These are phyloP conservation scores for Spizellomyces punctatus DNA, from an alignment of 192 early-diverging fungal species.

Conservation along the genomic window DNA sequence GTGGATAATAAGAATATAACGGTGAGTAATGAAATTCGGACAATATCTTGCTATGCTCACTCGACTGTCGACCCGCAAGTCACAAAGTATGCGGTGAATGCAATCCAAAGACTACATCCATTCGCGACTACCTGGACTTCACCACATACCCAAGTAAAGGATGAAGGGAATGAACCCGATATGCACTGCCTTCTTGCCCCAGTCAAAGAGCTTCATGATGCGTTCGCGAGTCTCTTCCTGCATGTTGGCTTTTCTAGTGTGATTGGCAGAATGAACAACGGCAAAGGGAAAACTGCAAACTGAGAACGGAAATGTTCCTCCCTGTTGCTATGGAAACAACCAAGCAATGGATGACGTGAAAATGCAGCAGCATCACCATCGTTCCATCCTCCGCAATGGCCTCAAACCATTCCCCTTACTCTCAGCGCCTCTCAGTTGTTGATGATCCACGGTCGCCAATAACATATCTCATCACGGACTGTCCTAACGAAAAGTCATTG, in stretches of 20 bases:
- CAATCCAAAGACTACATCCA: too few relatives aligned
- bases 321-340: not conserved
- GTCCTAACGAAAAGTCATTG: conserved; percentile 7
- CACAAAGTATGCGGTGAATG: too few relatives aligned
- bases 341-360: not conserved
- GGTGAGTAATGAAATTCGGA: not conserved
- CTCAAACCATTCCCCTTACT: conserved; percentile 9
- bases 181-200: conserved; percentile 40
- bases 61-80: too few relatives aligned
- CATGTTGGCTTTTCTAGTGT: conserved; percentile 32
- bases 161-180: conserved; percentile 55
- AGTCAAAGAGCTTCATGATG: conserved; percentile 49
- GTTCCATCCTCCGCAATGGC: not conserved
- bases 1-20: not conserved
- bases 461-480: conserved; percentile 30
- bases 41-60: not conserved
- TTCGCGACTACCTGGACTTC: too few relatives aligned
- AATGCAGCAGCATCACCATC: not conserved
- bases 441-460: conserved; percentile 1
- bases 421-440: conserved; percentile 13
- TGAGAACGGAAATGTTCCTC: not conserved
- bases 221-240: conserved; percentile 55
- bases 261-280: not conserved
- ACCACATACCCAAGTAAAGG: conserved; percentile 49
- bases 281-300: too few relatives aligned